Evolutionary conservation across 345 rosid genomes (phyloP), one percentile per base, ranked within the genome.

Genomic region (Hypericum androsaemum): DNA sequence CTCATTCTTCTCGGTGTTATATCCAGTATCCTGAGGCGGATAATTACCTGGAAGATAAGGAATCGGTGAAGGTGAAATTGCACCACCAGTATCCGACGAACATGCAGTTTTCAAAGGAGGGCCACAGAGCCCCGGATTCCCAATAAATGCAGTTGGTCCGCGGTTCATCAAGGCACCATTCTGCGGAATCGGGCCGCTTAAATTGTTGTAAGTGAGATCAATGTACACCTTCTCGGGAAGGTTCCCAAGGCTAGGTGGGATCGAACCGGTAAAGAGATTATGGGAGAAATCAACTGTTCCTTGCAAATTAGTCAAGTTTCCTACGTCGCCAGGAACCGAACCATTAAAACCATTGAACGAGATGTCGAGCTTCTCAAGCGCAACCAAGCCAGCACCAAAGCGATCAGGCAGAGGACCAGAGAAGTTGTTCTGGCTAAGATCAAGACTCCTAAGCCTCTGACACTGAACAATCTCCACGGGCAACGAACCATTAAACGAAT

Each of bases 221-320:
- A 88, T 83, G 63, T 92, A 92, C 50, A 92, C 98, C 77, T 85
- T 92, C 73, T 88, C 94, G 10, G 94, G 95, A 57, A 92, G 84
- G 71, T 70, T 79, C 6, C 95, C 95, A 6, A 92, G 71, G 35
- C 83, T 79, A 75, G 87, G 74, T 5, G 95, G 95, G 77, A 92
- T 92, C 11, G 71, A 66, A 58, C 94, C 95, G 37, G 58, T 28
- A 56, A 92, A 83, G 41, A 63, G 61, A 65, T 88, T 92, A 65
- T 83, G 98, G 52, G 97, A 85, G 72, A 88, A 80, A 78, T 92
- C 98, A 70, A 73, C 94, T 56, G 97, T 92, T 52, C 95, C 98
- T 83, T 92, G 98, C 51, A 88, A 57, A 47, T 71, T 78, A 55
- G 97, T 88, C 73, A 85, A 66, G 47, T 92, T 88, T 12, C 97